Evolutionary conservation across 2,329 filamentous ascomycete genomes (phyloP).

Genomic region (Cercospora janseana): DNA sequence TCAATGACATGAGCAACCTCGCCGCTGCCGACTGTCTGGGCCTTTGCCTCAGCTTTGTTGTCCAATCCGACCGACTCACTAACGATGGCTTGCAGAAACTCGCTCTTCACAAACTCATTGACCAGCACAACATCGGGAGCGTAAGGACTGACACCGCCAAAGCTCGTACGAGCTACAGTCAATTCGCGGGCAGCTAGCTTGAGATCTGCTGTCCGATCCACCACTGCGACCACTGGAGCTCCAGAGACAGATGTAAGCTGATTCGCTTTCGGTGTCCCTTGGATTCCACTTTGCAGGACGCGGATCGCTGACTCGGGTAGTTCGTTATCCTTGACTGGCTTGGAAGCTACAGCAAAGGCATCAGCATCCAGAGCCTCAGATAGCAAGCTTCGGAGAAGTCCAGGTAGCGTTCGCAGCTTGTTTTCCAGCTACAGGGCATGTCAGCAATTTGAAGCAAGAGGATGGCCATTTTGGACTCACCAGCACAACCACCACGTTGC

Average conservation of each 20-base stretch:
- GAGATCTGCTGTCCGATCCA: slow-evolving; percentile 60
- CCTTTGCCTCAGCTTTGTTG: slow-evolving; percentile 9
- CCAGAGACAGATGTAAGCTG: slow-evolving; percentile 40
- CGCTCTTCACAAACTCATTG: slow-evolving; percentile 60
- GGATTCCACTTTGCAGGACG: slow-evolving; percentile 38
- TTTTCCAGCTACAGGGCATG: slow-evolving; percentile 41
- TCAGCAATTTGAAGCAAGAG: slow-evolving; percentile 3
- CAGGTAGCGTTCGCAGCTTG: slow-evolving; percentile 39
- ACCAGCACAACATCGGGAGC: slow-evolving; percentile 62
- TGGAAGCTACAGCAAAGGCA: slow-evolving; percentile 47
- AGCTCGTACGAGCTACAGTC: slow-evolving; percentile 54
- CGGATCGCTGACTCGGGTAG: slow-evolving; percentile 32
- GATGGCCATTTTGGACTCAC: slow-evolving; percentile 33
- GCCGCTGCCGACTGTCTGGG: slow-evolving; percentile 4
- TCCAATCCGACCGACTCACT: slow-evolving; percentile 40
- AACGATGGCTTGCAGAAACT: slow-evolving; percentile 53
- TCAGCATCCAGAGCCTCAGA: slow-evolving; percentile 47
- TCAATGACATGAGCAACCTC: slow-evolving; percentile 12
- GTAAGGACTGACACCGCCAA: slow-evolving; percentile 58
- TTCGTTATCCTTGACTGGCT: slow-evolving; percentile 32
- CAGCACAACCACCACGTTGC: slow-evolving; percentile 53
- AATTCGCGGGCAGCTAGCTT: slow-evolving; percentile 54
- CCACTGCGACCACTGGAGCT: slow-evolving; percentile 52
- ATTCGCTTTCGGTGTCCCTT: slow-evolving; percentile 23
- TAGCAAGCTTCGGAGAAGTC: slow-evolving; percentile 42